Conservation (phyloP, 2,329 filamentous ascomycete species). For the Trichophyton schoenleinii region DNA sequence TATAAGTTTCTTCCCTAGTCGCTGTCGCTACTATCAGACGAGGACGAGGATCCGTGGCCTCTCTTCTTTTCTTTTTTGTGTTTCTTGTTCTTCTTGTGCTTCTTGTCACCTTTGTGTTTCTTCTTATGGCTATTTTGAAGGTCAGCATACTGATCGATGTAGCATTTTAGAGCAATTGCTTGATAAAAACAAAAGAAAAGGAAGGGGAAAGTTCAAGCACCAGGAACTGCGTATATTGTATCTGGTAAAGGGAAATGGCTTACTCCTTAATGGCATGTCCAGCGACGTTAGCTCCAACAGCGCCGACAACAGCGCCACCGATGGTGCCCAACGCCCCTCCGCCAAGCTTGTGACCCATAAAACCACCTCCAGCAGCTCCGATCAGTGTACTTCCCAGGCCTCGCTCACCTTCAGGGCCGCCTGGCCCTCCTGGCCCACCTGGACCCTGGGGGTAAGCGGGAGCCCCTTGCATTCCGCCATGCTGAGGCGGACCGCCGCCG, state of each 20-base stretch:
- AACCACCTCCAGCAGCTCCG: conserved; percentile 28
- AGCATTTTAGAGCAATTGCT: neutral
- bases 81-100: conserved; percentile 17
- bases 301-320: conserved; percentile 25
- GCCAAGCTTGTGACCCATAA: conserved; percentile 25
- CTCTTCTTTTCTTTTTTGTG: conserved; percentile 8
- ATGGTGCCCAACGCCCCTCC: conserved; percentile 23
- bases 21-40: conserved; percentile 11
- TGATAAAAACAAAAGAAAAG: neutral
- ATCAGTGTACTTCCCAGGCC: conserved; percentile 26
- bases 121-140: conserved; percentile 14
- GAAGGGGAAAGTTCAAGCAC: neutral
- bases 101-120: conserved; percentile 19
- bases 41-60: neutral
- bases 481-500: conserved; percentile 8
- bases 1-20: conserved; percentile 7
- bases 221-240: too few relatives aligned
- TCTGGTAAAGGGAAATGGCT: conserved; percentile 6
- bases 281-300: conserved; percentile 21
- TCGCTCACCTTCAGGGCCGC: conserved; percentile 22
- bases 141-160: neutral
- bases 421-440: conserved; percentile 5
- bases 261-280: conserved; percentile 19
- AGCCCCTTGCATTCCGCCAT: conserved; percentile 5
- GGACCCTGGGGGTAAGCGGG: neutral